Conservation (phyloP, 306 rosid species). For the Casuarina equisetifolia region DNA sequence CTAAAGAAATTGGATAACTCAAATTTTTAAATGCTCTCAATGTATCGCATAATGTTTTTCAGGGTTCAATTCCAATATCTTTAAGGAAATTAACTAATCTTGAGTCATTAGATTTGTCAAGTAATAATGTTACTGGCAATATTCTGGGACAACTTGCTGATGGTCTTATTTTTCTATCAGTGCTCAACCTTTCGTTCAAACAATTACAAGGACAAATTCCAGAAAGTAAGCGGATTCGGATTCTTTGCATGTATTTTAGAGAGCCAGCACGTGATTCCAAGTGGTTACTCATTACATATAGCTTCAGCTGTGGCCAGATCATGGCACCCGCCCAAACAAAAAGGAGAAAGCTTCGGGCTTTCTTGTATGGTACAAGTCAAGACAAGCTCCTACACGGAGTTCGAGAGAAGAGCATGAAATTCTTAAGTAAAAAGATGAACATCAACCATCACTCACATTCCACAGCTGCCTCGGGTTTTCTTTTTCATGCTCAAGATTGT, state of each 20-base stretch:
- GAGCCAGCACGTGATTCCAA: neutral
- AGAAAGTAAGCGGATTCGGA: neutral
- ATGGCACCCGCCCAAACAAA: neutral
- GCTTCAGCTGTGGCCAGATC: neutral
- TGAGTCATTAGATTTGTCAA: constrained; percentile 7
- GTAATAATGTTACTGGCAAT: constrained; percentile 12
- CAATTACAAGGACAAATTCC: constrained; percentile 32
- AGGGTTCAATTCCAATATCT: no score
- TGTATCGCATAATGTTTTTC: no score
- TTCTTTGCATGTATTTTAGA: neutral
- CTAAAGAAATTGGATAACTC: no score
- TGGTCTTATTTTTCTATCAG: neutral
- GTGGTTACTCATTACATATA: no score
- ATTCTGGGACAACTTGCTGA: constrained; percentile 27
- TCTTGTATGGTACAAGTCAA: neutral
- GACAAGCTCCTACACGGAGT: neutral
- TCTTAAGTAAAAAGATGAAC: neutral
- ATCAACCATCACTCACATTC: constrained; percentile 18
- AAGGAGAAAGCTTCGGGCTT: neutral
- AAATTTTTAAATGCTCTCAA: no score
- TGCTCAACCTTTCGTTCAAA: constrained; percentile 4
- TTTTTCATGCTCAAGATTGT: constrained; percentile 35
- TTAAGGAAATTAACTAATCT: no score
- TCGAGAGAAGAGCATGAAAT: neutral
- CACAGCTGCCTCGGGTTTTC: constrained; percentile 26